Base-by-base conservation (phyloP, 176 grass and related monocot species). In the Elymus sibiricus region DNA sequence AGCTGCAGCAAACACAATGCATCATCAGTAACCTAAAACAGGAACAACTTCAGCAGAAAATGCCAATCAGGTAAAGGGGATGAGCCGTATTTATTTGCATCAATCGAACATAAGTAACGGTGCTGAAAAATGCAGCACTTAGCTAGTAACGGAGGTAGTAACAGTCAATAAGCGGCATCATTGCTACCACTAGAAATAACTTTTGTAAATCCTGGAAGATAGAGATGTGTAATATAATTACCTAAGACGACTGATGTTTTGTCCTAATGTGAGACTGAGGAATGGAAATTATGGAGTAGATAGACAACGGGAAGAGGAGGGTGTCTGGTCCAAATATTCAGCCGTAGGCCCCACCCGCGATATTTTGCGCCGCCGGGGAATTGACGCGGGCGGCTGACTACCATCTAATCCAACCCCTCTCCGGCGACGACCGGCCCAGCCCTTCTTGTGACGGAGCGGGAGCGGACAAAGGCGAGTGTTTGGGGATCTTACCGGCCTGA, bases 401-500 rank as follows among this genome's bases (percentile, higher is more conserved):
- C 5, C 21, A 58, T 22, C 55, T 3, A 22, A 22, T 9, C 7
- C 21, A 22, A 58, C 22, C 53, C 7, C 53, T 56, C 53, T 22
- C 55, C 55, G 55, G 7, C 55, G 55, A 1, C 55, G 55, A 58
- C 55, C 55, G 21, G 6, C 55, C 1, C 55, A 22, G 55, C 53
- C 2, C 2, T 22, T 58, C 0, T 58, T 58, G 0, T 3, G 28
- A 67, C 28, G 62, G 31, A 10, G 38, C 15, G 6, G 40, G n/a
- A n/a, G 47, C 19, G 37, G 60, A 28, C 60, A 34, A 83, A n/a
- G 83, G 70, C n/a, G 40, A 10, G 37, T 25, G 61, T 58, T 70
- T 79, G 29, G 17, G 3, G n/a, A 29, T 53, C 74, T 51, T 11
- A 98, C 95, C 93, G 61, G 95, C 95, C 78, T 98, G 95, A 15